Conservation (phyloP, 2,329 filamentous ascomycete species). For the Lachnellula willkommii region DNA sequence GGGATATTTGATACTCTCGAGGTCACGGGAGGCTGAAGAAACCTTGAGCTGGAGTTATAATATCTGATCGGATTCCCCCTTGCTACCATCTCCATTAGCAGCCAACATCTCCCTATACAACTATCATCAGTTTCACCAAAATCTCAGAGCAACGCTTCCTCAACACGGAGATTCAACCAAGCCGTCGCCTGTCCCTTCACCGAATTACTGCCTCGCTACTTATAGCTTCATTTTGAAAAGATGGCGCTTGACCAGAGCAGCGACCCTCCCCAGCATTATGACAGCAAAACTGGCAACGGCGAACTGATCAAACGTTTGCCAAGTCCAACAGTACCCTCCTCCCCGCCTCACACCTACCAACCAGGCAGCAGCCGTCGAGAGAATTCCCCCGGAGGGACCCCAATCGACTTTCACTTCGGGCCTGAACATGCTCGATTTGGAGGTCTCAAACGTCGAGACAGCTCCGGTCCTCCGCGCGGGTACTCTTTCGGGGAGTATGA, state of each 20-base stretch:
- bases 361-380: constrained; percentile 3
- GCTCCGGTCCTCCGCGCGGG: constrained; percentile 9
- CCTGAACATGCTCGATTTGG: constrained; percentile 4
- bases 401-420: constrained; percentile 13
- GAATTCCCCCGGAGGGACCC: constrained; percentile 20
- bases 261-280: constrained; percentile 20
- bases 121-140: background rate
- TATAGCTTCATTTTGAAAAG: constrained; percentile 9
- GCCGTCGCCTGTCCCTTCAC: constrained; percentile 13
- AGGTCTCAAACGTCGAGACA: constrained; percentile 17
- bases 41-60: constrained; percentile 11
- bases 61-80: constrained; percentile 11
- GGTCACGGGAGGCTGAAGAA: constrained; percentile 14
- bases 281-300: constrained; percentile 16
- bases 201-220: constrained; percentile 11
- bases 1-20: constrained; percentile 4
- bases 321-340: constrained; percentile 7
- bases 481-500: constrained; percentile 20
- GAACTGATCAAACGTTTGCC: constrained; percentile 18
- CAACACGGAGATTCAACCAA: constrained; percentile 15
- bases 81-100: background rate
- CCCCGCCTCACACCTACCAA: constrained; percentile 14
- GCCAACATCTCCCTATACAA: background rate
- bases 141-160: constrained; percentile 1
- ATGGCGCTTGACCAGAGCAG: constrained; percentile 18